phyloP scores from a whole-genome alignment of 2,329 filamentous ascomycete species.

The Aspergillus sp. region DNA sequence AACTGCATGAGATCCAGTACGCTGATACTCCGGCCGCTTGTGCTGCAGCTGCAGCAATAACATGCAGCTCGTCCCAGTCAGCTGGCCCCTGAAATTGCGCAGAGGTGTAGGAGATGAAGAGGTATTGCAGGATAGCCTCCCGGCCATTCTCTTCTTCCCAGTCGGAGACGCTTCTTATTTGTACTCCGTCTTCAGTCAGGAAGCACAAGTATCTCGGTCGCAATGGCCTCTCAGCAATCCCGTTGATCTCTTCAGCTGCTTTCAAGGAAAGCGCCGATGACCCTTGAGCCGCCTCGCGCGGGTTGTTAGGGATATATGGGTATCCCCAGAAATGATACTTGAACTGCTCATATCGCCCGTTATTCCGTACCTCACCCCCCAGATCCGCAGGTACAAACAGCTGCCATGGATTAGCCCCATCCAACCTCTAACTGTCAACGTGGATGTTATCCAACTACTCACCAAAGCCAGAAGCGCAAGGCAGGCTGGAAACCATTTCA shows the following conservation, averaged over 20 bases:
- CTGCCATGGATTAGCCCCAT: not conserved
- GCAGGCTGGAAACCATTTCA: not conserved
- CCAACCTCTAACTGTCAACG: not conserved
- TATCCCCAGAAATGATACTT: constrained; percentile 1
- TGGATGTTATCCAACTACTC: not conserved
- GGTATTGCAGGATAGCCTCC: not conserved
- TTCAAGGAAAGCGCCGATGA: not conserved
- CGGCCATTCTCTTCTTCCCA: not conserved
- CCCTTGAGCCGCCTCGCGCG: not conserved
- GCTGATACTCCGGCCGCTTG: not conserved
- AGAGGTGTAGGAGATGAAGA: not conserved
- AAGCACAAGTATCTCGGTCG: not conserved
- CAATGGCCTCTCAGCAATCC: not conserved
- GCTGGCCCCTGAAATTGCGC: not conserved
- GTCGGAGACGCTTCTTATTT: not conserved
- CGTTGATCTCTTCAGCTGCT: not conserved
- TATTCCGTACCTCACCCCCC: not conserved
- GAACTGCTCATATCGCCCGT: not conserved
- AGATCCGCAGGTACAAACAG: not conserved
- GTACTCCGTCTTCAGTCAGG: not conserved
- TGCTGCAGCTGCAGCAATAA: not conserved
- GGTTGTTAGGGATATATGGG: not conserved
- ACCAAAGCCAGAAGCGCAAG: not conserved
- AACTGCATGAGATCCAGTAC: not conserved
- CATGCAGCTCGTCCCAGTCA: not conserved